A percentile compares a stretch with the other conserved stretches of the same genome.
Evolutionary conservation across 108 stramenopile genomes (phyloP).

Genomic region (Phaeodactylum tricornutum): DNA sequence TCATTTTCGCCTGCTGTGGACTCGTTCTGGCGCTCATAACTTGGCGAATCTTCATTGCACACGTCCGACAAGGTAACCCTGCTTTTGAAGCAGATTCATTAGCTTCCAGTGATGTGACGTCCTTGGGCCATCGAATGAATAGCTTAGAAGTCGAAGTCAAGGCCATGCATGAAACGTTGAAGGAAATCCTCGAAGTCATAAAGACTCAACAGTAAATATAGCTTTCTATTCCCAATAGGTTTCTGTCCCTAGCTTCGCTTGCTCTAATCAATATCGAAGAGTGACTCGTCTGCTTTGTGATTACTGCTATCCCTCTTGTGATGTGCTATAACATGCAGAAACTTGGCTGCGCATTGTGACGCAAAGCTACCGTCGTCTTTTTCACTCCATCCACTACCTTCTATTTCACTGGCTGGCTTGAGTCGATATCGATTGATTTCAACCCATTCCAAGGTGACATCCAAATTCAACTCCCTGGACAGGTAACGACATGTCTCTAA

Average conservation of each 20-base stretch:
- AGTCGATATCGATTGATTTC: constrained; percentile 38
- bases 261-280: no score
- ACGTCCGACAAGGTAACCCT: no score
- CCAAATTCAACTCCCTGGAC: constrained; percentile 15
- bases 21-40: no score
- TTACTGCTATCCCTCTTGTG: no score
- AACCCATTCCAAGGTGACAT: constrained; percentile 28
- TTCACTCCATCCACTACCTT: no score
- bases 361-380: constrained; percentile 5
- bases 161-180: neutral
- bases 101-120: neutral
- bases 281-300: no score
- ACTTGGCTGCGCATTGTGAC: constrained; percentile 5
- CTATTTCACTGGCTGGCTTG: no score
- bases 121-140: neutral
- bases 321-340: constrained; percentile 17
- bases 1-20: no score
- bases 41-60: no score
- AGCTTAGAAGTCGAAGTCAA: neutral
- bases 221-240: no score
- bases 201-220: neutral
- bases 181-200: neutral
- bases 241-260: no score
- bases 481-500: constrained; percentile 21
- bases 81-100: no score